Evolutionary conservation across 495 filamentous ascomycete genomes (phyloP).

Genomic region (Tuber magnatum): DNA sequence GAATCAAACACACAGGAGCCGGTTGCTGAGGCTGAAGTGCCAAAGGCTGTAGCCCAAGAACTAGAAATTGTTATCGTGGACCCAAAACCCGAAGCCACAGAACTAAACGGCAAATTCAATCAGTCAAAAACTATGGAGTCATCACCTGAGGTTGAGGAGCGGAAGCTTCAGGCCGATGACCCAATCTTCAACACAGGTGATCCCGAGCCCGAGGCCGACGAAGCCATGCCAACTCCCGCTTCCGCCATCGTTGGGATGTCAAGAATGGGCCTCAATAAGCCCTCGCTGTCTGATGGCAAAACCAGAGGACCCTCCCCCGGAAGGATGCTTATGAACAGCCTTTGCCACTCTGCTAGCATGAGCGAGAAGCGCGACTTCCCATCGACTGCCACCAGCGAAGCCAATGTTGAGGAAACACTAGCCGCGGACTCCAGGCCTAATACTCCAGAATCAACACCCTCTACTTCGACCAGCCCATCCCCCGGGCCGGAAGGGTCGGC

Average conservation of each 20-base stretch:
- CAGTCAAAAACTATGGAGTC: constrained; percentile 16
- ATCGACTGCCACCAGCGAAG: background rate
- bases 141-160: background rate
- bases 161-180: constrained; percentile 11
- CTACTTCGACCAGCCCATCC: background rate
- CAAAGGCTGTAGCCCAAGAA: constrained; percentile 3
- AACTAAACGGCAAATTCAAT: constrained; percentile 11
- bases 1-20: background rate
- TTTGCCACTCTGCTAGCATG: background rate
- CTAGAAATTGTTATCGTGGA: background rate
- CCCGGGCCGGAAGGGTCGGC: background rate
- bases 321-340: background rate
- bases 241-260: background rate
- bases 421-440: background rate
- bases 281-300: background rate
- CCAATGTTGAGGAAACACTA: background rate
- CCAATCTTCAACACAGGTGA: constrained; percentile 16
- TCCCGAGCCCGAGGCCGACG: constrained; percentile 9
- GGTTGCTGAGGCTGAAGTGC: background rate
- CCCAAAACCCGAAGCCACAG: background rate
- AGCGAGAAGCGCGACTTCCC: background rate
- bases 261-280: background rate
- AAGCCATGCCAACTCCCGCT: constrained; percentile 6
- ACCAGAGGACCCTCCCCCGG: background rate
- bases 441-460: background rate